Percentiles rank a stretch among this genome's conserved stretches.
Conservation (phyloP, 2,329 filamentous ascomycete species). For the Colletotrichum tanaceti region DNA sequence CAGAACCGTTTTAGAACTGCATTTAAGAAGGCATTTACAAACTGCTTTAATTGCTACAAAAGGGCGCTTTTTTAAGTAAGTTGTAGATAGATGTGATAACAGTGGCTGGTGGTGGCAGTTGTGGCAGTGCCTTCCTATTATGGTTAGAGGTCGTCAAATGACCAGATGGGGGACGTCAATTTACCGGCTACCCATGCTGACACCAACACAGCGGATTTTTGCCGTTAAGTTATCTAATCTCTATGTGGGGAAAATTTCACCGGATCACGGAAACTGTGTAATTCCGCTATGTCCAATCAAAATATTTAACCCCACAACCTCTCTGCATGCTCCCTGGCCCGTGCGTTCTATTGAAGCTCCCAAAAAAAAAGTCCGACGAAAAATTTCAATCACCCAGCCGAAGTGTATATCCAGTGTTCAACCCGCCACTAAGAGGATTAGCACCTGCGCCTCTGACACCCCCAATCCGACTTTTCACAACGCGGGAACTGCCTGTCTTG, state of each 20-base stretch:
- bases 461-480: slow-evolving; percentile 19
- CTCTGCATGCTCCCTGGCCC: slow-evolving; percentile 37
- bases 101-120: too few species aligned
- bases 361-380: slow-evolving; percentile 40
- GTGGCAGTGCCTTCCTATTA: too few species aligned
- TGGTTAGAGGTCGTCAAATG: too few species aligned
- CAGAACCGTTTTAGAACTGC: too few species aligned
- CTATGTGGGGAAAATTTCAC: slow-evolving; percentile 16
- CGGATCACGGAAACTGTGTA: slow-evolving; percentile 20
- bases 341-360: slow-evolving; percentile 35
- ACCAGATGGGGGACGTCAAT: too few species aligned
- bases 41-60: too few species aligned
- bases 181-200: too few species aligned
- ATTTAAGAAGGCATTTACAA: too few species aligned
- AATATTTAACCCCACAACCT: slow-evolving; percentile 28
- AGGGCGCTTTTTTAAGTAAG: too few species aligned
- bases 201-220: neutral
- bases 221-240: slow-evolving; percentile 29
- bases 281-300: slow-evolving; percentile 36
- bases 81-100: too few species aligned
- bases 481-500: slow-evolving; percentile 23
- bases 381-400: slow-evolving; percentile 34
- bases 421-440: slow-evolving; percentile 30
- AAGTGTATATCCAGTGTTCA: slow-evolving; percentile 24
- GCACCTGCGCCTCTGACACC: slow-evolving; percentile 23